phyloP scores from a whole-genome alignment of 2,329 filamentous ascomycete genomes.

The Ceratocystis ficicola region DNA sequence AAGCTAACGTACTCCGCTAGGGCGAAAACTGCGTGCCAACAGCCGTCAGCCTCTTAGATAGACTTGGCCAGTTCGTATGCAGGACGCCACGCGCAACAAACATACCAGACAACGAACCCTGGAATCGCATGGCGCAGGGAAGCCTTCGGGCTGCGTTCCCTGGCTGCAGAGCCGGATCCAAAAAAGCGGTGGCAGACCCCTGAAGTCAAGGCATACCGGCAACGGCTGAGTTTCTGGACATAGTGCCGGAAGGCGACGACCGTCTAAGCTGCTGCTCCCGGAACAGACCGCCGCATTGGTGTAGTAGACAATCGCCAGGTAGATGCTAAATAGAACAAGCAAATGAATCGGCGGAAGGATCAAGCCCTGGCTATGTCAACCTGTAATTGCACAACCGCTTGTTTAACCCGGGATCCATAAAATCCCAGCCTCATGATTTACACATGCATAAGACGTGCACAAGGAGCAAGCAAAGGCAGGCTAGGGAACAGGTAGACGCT shows the following conservation, averaged over 20 bases:
- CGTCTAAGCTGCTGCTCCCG: not conserved
- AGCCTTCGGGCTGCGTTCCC: not conserved
- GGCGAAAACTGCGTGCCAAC: not conserved
- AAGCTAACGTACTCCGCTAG: not conserved
- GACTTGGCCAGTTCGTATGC: not conserved
- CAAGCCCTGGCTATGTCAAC: not conserved
- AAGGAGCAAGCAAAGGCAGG: not conserved
- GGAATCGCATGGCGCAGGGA: not conserved
- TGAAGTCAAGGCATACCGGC: not conserved
- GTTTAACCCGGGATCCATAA: not conserved
- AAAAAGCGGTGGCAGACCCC: not conserved
- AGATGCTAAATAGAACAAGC: not conserved
- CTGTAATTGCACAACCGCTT: not conserved
- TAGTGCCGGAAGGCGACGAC: not conserved
- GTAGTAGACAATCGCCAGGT: not conserved
- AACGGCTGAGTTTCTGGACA: not conserved
- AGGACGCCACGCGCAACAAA: not conserved
- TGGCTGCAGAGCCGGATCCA: not conserved
- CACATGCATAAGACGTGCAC: conserved; percentile 7
- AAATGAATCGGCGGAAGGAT: not conserved
- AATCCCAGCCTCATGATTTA: conserved; percentile 11
- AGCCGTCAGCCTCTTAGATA: not conserved
- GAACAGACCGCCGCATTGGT: not conserved
- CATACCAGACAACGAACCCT: not conserved
- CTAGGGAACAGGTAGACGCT: not conserved